phyloP scores from a whole-genome alignment of 768 basidiomycete genomes.

The Candolleomyces eurysporus region DNA sequence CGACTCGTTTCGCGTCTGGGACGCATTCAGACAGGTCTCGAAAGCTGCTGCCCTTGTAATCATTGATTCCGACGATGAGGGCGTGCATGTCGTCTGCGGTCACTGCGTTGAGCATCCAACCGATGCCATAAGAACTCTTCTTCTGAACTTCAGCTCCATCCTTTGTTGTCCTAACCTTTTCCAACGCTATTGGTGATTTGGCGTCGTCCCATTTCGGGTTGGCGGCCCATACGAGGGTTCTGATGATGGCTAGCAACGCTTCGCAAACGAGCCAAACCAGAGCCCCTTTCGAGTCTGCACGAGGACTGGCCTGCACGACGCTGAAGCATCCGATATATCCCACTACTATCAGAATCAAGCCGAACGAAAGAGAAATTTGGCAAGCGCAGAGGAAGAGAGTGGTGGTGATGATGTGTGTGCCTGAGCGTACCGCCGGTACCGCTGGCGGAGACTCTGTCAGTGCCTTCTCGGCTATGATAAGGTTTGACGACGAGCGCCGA shows the following conservation, averaged over 20 bases:
- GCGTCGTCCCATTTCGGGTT: neutral
- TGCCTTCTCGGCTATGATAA: no score
- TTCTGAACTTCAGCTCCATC: neutral
- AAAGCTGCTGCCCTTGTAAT: no score
- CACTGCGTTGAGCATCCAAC: neutral
- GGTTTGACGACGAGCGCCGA: no score
- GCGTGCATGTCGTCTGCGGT: neutral
- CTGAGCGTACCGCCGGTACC: neutral
- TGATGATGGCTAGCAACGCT: neutral
- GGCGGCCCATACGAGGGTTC: neutral
- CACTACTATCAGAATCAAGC: neutral
- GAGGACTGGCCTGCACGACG: neutral
- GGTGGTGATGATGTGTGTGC: neutral
- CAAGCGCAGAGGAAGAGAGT: neutral
- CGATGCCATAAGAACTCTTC: neutral
- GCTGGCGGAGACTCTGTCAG: neutral
- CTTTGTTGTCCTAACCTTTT: neutral
- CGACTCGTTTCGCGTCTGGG: neutral
- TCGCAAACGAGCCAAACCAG: neutral
- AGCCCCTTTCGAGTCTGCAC: neutral
- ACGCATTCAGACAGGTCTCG: neutral
- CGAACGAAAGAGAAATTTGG: neutral
- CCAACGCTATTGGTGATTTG: neutral
- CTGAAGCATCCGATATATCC: conserved; percentile 7
- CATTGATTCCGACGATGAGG: neutral